Evolutionary conservation across 305 asterid species (phyloP), one percentile per base, ranked within the genome.

Genomic region (Fraxinus latifolia): DNA sequence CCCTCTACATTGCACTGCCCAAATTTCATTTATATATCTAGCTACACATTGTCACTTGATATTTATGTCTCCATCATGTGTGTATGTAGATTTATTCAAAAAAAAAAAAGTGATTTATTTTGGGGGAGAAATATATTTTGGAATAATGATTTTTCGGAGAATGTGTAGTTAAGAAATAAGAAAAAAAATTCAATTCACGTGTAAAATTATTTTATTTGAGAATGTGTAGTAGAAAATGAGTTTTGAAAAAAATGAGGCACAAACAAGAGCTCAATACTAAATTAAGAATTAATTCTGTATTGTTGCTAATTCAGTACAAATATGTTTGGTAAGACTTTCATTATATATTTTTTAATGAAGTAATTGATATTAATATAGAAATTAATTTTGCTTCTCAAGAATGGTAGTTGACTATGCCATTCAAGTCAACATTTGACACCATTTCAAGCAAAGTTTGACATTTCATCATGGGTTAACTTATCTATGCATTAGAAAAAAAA

Each of bases 401-500:
- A 23, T 62, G 6, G 32, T 0, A 7, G 73, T 65, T 65, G 73
- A 65, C 73, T 8, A 65, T 9, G 14, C 17, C 34, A 65, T 65
- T 31, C n/a, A 65, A 65, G 73, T 65, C 73, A 65, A 65, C 73
- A 65, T 65, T 65, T 65, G 73, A 65, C 33, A 19, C 9, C 31
- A 19, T 58, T 58, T 5, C 11, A 58, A 23, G 33, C 33, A 0
- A 62, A 62, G 27, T 62, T 21, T 23, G 71, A 62, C 71, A 62
- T 21, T 62, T 62, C 71, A 23, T 74, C 67, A 23, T 75, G 23
- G 29, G 14, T 70, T 32, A 36, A 78, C 72, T 80, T 81, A 58
- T 78, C 80, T 60, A 84, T 37, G 78, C 36, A 86, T 81, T 76
- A 53, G 79, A 75, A 65, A 86, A 82, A 70, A 15, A 77, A 0